Evolutionary conservation across 331 rosid species (phyloP), one percentile per base, ranked within the genome.

Genomic region (Phaseolus coccineus): DNA sequence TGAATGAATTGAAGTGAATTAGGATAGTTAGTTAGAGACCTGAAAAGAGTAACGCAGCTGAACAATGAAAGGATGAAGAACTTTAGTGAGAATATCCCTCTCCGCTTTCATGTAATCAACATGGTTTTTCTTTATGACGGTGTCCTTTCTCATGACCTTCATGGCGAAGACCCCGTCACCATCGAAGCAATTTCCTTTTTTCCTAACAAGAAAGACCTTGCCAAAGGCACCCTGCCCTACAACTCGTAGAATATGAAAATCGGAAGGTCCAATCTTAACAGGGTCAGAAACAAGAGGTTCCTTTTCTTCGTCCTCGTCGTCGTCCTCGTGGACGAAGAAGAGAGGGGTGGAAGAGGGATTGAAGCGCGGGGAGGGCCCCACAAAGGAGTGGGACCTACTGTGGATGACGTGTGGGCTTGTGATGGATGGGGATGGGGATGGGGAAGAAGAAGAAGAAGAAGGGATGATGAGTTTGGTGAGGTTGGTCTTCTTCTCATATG

Each of bases 131-230:
- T 91, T 95, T 25, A 95, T 95, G 53, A 95, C 83, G 5, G 93
- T 90, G 28, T 92, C 98, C 76, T 95, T 95, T 65, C 91, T 89
- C 98, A 95, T 95, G 9, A 95, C 98, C 81, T 95, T 95, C 98
- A 95, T 95, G 0, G 98, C 98, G 61, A 85, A 95, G 40, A 95
- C 87, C 16, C 92, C 94, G 76, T 88, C 74, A 11, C 19, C 78
- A 63, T 62, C 56, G 1, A 80, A 68, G 35, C 19, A 48, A 28
- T 66, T 8, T 4, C 73, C 74, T 51, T 87, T 90, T 86, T 74
- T 88, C 46, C 91, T 81, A 50, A 94, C 98, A 74, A 71, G 92
- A 74, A 95, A 95, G 28, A 95, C 98, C 81, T 95, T 95, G 58
- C 98, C 98, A 52, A 95, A 95, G 68, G 98, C 87, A 27, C 97